phyloP scores from a whole-genome alignment of 805 yeast species.

The Candida ascalaphidarum region DNA sequence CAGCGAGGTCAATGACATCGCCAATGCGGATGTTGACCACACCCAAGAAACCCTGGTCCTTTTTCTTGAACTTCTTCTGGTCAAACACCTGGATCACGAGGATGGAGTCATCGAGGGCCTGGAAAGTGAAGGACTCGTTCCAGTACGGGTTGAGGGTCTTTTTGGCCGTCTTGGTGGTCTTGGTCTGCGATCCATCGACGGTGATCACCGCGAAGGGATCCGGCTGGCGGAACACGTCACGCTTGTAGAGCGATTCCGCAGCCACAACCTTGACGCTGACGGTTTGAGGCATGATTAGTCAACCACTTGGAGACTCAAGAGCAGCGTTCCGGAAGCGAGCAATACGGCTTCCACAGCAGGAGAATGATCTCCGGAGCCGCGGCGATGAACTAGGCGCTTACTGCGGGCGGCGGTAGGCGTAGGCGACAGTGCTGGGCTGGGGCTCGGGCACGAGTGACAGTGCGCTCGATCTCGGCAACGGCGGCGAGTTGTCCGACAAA shows the following conservation, averaged over 20 bases:
- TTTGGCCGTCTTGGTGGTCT: conserved; percentile 87
- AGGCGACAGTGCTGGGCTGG: no score
- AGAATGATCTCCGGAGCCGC: no score
- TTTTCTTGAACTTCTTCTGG: conserved; percentile 94
- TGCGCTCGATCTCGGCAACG: no score
- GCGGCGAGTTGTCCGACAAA: no score
- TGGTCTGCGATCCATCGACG: conserved; percentile 95
- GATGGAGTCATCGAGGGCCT: conserved; percentile 71
- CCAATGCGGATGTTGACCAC: conserved; percentile 88
- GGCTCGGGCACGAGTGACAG: no score
- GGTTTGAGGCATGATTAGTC: no score
- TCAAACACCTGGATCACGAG: conserved; percentile 92
- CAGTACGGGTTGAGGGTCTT: conserved; percentile 95
- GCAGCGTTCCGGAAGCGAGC: no score
- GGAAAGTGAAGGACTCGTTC: conserved; percentile 86
- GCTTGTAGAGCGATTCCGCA: conserved; percentile 89
- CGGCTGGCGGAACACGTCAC: conserved; percentile 93
- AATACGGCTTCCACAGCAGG: no score
- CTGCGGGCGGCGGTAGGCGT: no score
- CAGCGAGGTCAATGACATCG: conserved; percentile 68
- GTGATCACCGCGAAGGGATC: conserved; percentile 98
- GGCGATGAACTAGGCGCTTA: no score
- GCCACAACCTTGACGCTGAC: conserved; percentile 88
- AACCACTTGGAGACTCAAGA: no score
- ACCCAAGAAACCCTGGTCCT: conserved; percentile 97